Base-by-base conservation (phyloP, 169 alveolate species). In the Plasmodium inui region DNA sequence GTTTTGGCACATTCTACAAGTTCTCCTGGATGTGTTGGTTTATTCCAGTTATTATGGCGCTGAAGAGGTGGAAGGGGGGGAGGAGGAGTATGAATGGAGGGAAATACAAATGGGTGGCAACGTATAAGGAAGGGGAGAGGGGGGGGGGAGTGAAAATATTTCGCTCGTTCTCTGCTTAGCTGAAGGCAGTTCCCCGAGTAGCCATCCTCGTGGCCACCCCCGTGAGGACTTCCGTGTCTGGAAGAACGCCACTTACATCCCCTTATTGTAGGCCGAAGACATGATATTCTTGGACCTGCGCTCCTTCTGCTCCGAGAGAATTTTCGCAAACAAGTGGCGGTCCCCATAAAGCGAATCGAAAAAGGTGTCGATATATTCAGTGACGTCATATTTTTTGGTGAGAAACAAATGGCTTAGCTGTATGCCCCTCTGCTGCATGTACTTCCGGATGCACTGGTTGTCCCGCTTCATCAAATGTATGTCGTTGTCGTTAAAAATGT, bases 1-100 rank as follows among this genome's bases (percentile, higher is more conserved):
- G 0, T 57, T 37, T 57, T 88, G 46, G 37, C 86, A 74, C 28
- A 3, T 53, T 39, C 82, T 88, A 46, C 7, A 17, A 46, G 67
- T 88, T 78, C 50, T 78, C 67, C 32, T 88, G 83, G 22, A 74
- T 85, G 78, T 88, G 44, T 19, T 79, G 88, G 71, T 88, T 88
- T 57, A 32, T 80, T 28, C 94, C 89, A n/a, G 73, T 76, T 76
- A 88, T 88, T 32, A 88, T 76, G 32, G 94, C 94, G 83, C 92
- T 84, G 76, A 84, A 3, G 78, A 8, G 46, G n/a, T 46, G 44
- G 10, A 70, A 83, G n/a, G 37, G n/a, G 30, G 46, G 32, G 41
- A 10, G 34, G 50, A 53, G 32, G 53, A 71, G 22, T 3, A 50
- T 50, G 44, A 39, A 32, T 14, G 34, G 76, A 53, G 22, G 76